Base-by-base conservation (phyloP, 192 early-diverging fungal species). In the Gonapodya sp. region DNA sequence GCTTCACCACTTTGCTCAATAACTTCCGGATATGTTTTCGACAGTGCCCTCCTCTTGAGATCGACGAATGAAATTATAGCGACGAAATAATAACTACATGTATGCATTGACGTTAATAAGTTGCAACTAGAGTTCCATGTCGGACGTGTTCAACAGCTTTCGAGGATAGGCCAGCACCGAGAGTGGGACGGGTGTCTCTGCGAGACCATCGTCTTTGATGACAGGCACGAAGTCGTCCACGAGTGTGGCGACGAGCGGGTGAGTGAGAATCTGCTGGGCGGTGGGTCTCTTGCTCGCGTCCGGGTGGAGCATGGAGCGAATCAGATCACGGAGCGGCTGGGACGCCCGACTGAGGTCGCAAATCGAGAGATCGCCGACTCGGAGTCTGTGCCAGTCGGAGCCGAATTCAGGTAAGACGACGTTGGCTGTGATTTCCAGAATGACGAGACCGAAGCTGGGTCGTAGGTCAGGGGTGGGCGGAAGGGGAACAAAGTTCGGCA, bases 361-460 rank as follows among this genome's bases (percentile, higher is more conserved):
- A 73, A 89, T 86, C 34, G 88, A 85, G 31, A 95, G 91, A 84
- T 93, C 91, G 2, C 92, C 95, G 34, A 87, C 81, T 30, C 97
- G 89, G 35, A 98, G 89, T 84, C 89, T 90, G 78, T 96, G 93
- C 95, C 96, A 98, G 34, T 91, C 89, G 18, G 86, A 86, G 31
- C 96, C 97, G 82, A 95, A 95, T 36, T 95, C 95, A 0, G 97
- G 97, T 34, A 96, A 87, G 14, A 94, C 87, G n/a, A 94, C 91
- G 82, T 95, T 93, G 1, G 94, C 92, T 18, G 91, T 83, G 36
- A 97, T 91, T 86, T 99, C 96, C 18, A 97, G 89, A 64, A 97
- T 83, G 73, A 96, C 92, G 83, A 98, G 87, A 2, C 97, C 97
- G 18, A 98, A 88, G 84, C 97, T 97, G 81, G n/a, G n/a, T n/a